Evolutionary conservation across 768 basidiomycete species (phyloP), one percentile per base, ranked within the genome.

Genomic region (Kwoniella sp.): DNA sequence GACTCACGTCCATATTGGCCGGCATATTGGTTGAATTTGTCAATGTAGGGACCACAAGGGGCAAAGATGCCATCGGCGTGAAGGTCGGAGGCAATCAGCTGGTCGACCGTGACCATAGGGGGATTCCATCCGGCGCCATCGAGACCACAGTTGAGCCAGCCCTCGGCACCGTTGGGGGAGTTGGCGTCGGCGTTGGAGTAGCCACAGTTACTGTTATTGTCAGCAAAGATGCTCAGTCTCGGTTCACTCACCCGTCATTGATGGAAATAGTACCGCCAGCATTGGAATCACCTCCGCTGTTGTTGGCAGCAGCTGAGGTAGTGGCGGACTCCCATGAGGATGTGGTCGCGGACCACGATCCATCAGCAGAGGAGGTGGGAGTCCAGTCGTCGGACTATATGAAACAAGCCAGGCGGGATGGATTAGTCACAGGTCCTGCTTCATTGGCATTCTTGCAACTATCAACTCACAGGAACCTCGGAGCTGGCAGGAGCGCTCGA

Each of bases 61-160:
- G 70, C 65, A 54, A 79, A 81, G 57, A 74, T 63, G 3, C 74
- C 76, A 41, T 61, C 45, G 52, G 70, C 55, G 55, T 59, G 45
- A 25, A 79, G 70, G 12, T 68, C 67, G 13, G 61, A 62, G 23
- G 72, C 66, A 55, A 81, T 70, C 68, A 83, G 76, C 59, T 89
- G 84, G 41, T 83, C 58, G 11, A 90, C 72, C 8, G 78, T 78
- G 61, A 93, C 81, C 61, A 79, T 76, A 17, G 91, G 90, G 20
- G 92, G 91, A 54, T 81, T 85, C 92, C 92, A 93, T 30, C 89
- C 89, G 31, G 70, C 75, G 47, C 64, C 64, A 50, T 84, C 82
- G 60, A 93, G 78, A 48, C 90, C 91, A 73, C 91, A 93, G 82
- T 90, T 91, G 70, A 92, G 79, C 86, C 88, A 92, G 59, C 86